These are phyloP conservation scores for Fomitopsis schrenkii DNA, from an alignment of 1,284 basidiomycete genomes.

Conservation along the genomic window DNA sequence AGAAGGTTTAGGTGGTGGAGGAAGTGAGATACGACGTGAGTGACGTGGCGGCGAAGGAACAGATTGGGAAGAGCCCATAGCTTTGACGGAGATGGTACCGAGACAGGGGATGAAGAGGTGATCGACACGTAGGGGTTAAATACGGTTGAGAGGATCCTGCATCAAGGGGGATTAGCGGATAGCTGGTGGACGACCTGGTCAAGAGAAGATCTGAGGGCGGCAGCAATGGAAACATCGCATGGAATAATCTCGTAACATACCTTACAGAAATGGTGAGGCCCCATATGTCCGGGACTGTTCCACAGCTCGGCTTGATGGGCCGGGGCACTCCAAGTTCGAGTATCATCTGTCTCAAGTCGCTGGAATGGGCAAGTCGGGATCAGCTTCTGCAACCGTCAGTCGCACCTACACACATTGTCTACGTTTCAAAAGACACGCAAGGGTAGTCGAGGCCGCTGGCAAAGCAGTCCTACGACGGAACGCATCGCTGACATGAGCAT, in stretches of 20 bases:
- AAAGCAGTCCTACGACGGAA: not conserved
- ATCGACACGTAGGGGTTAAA: not conserved
- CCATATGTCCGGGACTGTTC: not conserved
- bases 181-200: not conserved
- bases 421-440: not conserved
- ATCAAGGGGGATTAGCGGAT: not conserved
- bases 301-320: constrained; percentile 1
- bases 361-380: not conserved
- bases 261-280: constrained; percentile 2
- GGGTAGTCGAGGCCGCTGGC: not conserved
- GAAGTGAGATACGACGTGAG: not conserved
- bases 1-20: not conserved
- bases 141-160: not conserved
- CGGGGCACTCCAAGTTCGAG: not conserved
- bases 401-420: not conserved
- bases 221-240: not conserved
- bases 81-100: not conserved
- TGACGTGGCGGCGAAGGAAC: not conserved
- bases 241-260: constrained; percentile 1
- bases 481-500: not conserved
- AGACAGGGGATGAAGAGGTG: not conserved
- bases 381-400: not conserved
- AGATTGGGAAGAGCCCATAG: not conserved
- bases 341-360: not conserved
- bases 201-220: not conserved